Conservation (phyloP, 2,329 filamentous ascomycete species). For the Curvularia sp. region DNA sequence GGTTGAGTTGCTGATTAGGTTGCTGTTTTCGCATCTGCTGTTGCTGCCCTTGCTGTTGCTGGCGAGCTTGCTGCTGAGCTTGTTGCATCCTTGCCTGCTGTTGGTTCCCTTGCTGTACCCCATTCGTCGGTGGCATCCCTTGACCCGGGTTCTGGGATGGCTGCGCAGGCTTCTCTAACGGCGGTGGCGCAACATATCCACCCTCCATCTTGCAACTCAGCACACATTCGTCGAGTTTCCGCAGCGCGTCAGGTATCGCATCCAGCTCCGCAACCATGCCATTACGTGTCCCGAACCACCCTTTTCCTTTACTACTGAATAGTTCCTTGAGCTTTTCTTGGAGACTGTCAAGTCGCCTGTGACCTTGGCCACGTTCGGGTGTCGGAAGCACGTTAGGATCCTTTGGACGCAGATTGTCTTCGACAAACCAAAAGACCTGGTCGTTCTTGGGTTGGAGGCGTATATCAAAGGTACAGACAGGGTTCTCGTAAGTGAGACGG, state of each 20-base stretch:
- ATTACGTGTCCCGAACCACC: conserved; percentile 50
- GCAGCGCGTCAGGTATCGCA: conserved; percentile 47
- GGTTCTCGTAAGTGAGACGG: conserved; percentile 51
- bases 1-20: conserved; percentile 22
- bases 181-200: conserved; percentile 33
- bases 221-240: conserved; percentile 49
- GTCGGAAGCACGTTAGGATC: conserved; percentile 33
- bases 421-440: conserved; percentile 48
- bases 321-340: conserved; percentile 44
- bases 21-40: conserved; percentile 12
- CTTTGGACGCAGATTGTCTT: conserved; percentile 39
- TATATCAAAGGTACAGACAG: conserved; percentile 51
- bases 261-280: conserved; percentile 48
- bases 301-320: conserved; percentile 38
- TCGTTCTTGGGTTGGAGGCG: conserved; percentile 43
- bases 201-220: conserved; percentile 42
- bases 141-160: conserved; percentile 12
- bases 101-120: conserved; percentile 13
- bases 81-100: conserved; percentile 19
- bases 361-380: conserved; percentile 33
- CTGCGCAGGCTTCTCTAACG: conserved; percentile 15
- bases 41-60: conserved; percentile 6
- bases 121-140: conserved; percentile 9
- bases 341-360: conserved; percentile 41
- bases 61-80: conserved; percentile 15